phyloP scores from a whole-genome alignment of 371 early-diverging fungal species.

The Parasitella parasitica region DNA sequence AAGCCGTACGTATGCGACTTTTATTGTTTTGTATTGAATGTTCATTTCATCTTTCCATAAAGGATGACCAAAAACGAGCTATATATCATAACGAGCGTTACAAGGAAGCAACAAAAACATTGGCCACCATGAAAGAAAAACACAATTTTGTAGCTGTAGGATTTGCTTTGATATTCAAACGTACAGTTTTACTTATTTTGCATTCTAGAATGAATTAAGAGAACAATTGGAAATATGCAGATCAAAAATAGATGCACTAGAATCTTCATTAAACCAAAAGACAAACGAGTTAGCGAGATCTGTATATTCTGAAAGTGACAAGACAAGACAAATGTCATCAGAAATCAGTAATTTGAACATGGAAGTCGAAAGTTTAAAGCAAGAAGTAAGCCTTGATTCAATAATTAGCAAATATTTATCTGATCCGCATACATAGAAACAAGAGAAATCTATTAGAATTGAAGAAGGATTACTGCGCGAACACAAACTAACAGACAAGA shows the following conservation, averaged over 20 bases:
- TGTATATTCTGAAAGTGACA: neutral
- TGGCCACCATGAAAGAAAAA: constrained; percentile 1
- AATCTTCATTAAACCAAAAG: neutral
- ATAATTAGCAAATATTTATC: too few relatives aligned
- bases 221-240: neutral
- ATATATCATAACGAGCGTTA: neutral
- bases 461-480: neutral
- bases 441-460: neutral
- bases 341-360: neutral
- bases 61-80: constrained; percentile 5
- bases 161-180: neutral
- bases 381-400: neutral
- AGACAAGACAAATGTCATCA: neutral
- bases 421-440: neutral
- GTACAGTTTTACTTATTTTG: neutral
- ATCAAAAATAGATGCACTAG: neutral
- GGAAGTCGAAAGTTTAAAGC: neutral
- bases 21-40: neutral
- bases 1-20: neutral
- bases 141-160: constrained; percentile 5
- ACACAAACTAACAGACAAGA: neutral
- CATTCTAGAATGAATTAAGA: constrained; percentile 4
- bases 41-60: too few relatives aligned
- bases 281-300: neutral
- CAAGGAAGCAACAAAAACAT: neutral